Base-by-base conservation (phyloP, 768 basidiomycete species). In the Leccinum fibrillosum region DNA sequence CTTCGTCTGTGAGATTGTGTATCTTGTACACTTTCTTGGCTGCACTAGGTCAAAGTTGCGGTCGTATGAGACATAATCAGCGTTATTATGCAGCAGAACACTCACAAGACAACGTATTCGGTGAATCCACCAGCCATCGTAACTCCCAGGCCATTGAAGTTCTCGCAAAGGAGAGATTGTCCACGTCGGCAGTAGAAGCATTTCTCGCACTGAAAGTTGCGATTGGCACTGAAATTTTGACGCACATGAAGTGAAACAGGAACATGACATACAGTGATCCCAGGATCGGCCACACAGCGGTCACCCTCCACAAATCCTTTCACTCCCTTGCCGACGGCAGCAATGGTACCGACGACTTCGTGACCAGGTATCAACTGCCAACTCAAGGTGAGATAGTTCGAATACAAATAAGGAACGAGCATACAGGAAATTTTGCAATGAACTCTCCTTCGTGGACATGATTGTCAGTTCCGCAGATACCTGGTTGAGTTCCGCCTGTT, bases 131-230 rank as follows among this genome's bases (percentile, higher is more conserved):
- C 92, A 56, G 88, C 85, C 60, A 82, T 78, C 30, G 85, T 88
- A 32, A 92, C 86, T 55, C 91, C 92, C 44, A 85, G 81, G 5
- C 87, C 81, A 57, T 84, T 77, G 72, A 90, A 92, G 75, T 92
- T 81, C 72, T 94, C 91, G 75, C 92, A 94, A 53, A 91, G 77
- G 8, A 93, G 77, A 13, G 83, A 80, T 66, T 89, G 76, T 17
- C 90, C 91, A 42, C 89, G 82, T 50, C 90, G 84, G 72, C 92
- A 94, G 75, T 84, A 92, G 76, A 92, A 91, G 73, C 92, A 94
- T 59, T 76, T 79, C 17, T 86, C 87, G 75, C 92, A 94, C 88
- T 90, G 21, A 30, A 50, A 13, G 28, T 42, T 11, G 5, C 6
- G 35, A 44, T 19, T 26, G 15, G 15, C 4, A 11, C 9, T 39